phyloP scores from a whole-genome alignment of 2,329 filamentous ascomycete species.

The Thelonectria blattea region DNA sequence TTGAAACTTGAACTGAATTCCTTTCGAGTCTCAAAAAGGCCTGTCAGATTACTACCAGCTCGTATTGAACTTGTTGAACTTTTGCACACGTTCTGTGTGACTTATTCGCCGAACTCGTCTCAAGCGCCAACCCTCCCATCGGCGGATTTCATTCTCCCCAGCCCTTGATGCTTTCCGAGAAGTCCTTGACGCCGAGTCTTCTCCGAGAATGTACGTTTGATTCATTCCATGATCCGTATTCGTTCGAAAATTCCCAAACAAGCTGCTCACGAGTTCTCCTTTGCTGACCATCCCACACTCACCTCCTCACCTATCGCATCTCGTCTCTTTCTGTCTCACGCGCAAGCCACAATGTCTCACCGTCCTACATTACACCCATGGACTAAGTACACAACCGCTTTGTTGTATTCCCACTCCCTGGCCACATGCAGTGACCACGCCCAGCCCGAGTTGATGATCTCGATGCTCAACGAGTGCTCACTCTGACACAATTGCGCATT shows the following conservation, averaged over 20 bases:
- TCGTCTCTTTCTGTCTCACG: not conserved
- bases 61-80: too few species aligned
- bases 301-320: not conserved
- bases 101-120: not conserved
- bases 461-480: slow-evolving; percentile 15
- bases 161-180: not conserved
- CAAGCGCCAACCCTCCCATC: not conserved
- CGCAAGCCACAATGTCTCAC: not conserved
- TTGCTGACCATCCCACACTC: not conserved
- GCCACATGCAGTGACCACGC: too few species aligned
- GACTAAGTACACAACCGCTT: slow-evolving; percentile 5
- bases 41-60: too few species aligned
- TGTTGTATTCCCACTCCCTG: slow-evolving; percentile 1
- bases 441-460: slow-evolving; percentile 17
- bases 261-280: not conserved
- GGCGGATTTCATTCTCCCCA: not conserved
- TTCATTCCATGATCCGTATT: not conserved
- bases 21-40: too few species aligned
- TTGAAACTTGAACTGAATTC: too few species aligned
- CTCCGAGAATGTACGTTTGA: too few species aligned
- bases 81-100: not conserved
- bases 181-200: not conserved
- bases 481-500: slow-evolving; percentile 16
- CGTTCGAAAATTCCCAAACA: not conserved
- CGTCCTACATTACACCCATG: slow-evolving; percentile 10